These are phyloP conservation scores for Yamadazyma songkhlaensis DNA, from an alignment of 1,139 yeast genomes.

Conservation along the genomic window DNA sequence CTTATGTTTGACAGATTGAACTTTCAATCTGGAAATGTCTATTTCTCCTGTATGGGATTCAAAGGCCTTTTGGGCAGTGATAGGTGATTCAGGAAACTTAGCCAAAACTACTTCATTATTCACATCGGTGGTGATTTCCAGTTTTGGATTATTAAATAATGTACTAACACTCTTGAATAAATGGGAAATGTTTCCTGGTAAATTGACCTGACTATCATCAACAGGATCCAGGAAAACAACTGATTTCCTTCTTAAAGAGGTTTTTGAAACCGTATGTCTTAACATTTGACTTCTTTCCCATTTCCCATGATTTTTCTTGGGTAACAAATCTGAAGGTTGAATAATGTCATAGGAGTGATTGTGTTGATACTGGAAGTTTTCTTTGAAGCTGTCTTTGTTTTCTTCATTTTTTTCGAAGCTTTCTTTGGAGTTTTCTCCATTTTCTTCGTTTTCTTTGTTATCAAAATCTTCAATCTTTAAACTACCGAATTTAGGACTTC, in stretches of 20 bases:
- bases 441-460: background rate
- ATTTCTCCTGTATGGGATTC: no score
- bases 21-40: no score
- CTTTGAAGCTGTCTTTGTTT: background rate
- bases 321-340: slow-evolving; percentile 13
- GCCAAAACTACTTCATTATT: no score
- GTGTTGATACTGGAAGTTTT: slow-evolving; percentile 5
- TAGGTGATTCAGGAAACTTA: no score
- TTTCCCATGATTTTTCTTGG: slow-evolving; percentile 15
- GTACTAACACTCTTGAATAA: slow-evolving; percentile 12
- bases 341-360: slow-evolving; percentile 13
- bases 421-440: background rate
- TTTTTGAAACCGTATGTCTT: slow-evolving; percentile 16
- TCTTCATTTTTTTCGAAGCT: background rate
- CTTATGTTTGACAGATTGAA: no score
- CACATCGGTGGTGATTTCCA: no score
- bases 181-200: slow-evolving; percentile 7
- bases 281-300: slow-evolving; percentile 24
- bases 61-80: no score
- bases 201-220: background rate
- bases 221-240: background rate
- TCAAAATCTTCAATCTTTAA: background rate
- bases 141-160: slow-evolving; percentile 3
- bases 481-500: background rate
- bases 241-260: slow-evolving; percentile 6